These are phyloP conservation scores for Xylariaceae sp. DNA, from an alignment of 2,329 filamentous ascomycete genomes.

Conservation along the genomic window DNA sequence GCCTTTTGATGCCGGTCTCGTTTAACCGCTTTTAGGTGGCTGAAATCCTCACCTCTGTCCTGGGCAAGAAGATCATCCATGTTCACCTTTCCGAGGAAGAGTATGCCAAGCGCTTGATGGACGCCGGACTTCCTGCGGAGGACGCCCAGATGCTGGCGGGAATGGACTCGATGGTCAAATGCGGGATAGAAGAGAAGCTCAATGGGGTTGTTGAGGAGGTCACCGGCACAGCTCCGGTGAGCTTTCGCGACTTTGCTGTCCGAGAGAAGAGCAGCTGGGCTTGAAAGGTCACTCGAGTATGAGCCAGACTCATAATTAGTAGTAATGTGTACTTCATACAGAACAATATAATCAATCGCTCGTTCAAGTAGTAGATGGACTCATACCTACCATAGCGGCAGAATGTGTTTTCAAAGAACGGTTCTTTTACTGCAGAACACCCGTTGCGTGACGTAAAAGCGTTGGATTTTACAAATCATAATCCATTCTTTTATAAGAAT, in stretches of 20 bases:
- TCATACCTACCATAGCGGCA: too few species aligned
- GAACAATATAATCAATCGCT: too few species aligned
- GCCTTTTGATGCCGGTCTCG: not conserved
- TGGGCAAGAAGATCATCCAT: slow-evolving; percentile 23
- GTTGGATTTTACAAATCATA: too few species aligned
- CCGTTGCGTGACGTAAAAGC: too few species aligned
- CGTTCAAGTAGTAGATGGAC: too few species aligned
- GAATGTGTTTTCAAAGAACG: too few species aligned
- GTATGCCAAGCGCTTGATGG: slow-evolving; percentile 15
- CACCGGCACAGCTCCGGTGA: slow-evolving; percentile 20
- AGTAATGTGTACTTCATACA: not conserved
- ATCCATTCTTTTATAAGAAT: too few species aligned
- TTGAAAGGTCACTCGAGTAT: not conserved
- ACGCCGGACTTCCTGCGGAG: slow-evolving; percentile 18
- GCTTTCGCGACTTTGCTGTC: slow-evolving; percentile 19
- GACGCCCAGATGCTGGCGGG: slow-evolving; percentile 18
- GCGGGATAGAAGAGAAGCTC: slow-evolving; percentile 18
- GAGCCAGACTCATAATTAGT: not conserved
- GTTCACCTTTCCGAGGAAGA: slow-evolving; percentile 20
- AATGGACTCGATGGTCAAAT: slow-evolving; percentile 17
- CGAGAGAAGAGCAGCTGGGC: slow-evolving; percentile 17
- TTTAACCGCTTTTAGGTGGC: slow-evolving; percentile 17
- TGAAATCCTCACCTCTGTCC: slow-evolving; percentile 20
- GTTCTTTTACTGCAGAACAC: too few species aligned
- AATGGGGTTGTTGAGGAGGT: slow-evolving; percentile 17